phyloP scores from a whole-genome alignment of 192 early-diverging fungal genomes.

The Coemansia sp. region DNA sequence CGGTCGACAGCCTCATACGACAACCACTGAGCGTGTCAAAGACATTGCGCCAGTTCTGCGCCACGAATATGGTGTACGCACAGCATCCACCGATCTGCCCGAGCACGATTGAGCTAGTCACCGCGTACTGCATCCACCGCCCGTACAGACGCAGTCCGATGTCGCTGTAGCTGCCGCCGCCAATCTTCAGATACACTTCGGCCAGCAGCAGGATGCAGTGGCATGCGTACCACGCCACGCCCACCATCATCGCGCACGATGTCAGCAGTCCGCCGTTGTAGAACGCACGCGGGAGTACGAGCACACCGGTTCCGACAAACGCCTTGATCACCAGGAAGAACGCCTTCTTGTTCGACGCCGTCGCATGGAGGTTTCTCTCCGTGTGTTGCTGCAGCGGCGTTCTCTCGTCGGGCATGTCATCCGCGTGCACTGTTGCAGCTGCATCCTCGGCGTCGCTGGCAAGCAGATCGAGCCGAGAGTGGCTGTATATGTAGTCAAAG shows the following conservation, averaged over 20 bases:
- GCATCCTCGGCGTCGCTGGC: neutral
- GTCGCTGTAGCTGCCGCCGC: constrained; percentile 68
- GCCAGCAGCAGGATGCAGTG: constrained; percentile 67
- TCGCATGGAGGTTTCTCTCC: constrained; percentile 31
- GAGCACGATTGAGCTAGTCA: constrained; percentile 67
- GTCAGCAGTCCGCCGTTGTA: constrained; percentile 75
- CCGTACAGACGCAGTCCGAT: constrained; percentile 68
- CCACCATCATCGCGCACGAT: constrained; percentile 56
- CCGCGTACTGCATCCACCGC: constrained; percentile 62
- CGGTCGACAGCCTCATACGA: constrained; percentile 60
- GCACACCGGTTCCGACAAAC: constrained; percentile 77
- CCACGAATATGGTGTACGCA: constrained; percentile 89
- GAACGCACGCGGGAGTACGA: constrained; percentile 77
- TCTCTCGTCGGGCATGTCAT: constrained; percentile 18
- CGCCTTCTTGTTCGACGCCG: constrained; percentile 67
- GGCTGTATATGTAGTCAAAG: constrained; percentile 45
- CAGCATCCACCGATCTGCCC: constrained; percentile 86
- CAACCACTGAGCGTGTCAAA: constrained; percentile 70
- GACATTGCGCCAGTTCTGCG: constrained; percentile 76
- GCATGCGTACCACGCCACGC: constrained; percentile 63
- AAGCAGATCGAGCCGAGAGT: constrained; percentile 7
- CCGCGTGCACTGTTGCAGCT: neutral
- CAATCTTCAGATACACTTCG: constrained; percentile 59
- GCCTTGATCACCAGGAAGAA: constrained; percentile 79
- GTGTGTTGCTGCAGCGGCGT: constrained; percentile 34